Base-by-base conservation (phyloP, 192 early-diverging fungal genomes). In the Coemansia sp. region DNA sequence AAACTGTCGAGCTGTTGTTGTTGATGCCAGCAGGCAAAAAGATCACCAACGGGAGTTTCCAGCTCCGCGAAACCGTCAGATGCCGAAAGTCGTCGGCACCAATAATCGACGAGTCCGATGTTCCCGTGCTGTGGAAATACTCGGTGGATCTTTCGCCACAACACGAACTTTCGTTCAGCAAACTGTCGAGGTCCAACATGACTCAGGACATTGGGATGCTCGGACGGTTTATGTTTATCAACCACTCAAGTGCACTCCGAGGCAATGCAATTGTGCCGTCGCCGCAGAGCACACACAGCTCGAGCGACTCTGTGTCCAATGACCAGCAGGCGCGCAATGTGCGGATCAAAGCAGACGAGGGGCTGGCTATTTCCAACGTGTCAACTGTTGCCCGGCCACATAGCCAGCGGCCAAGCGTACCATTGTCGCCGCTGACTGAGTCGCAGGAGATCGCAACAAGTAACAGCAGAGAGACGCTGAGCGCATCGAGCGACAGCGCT, bases 1-100 rank as follows among this genome's bases (percentile, higher is more conserved):
- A 82, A 23, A 66, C 67, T 10, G 74, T 82, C 26, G 79, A 82
- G 59, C 67, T 82, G 60, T 61, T 82, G 45, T 54, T 82, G 11
- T 47, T 82, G 39, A 68, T 68, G 38, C 79, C 74, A 4, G 67
- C 70, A 0, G 64, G 72, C 58, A 75, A 73, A 37, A 72, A 72
- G 35, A 82, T 82, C 43, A 61, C 60, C 37, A 66, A 53, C 31
- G 74, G 74, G 17, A 52, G 65, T 1, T 75, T 69, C 52, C 79
- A 82, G 65, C 57, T 82, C 38, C 69, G 71, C 29, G 79, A 82
- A 48, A 82, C 69, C 31, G 70, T 82, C 27, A 62, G 79, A 23
- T 82, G 79, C 64, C 62, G 79, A 39, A 82, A 82, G 65, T 82
- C 79, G 6, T 82, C 79, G 2, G 79, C 79, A 3, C 79, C 79